Conservation (phyloP, 2,329 filamentous ascomycete genomes). For the Ceratocystis eucalypticola region DNA sequence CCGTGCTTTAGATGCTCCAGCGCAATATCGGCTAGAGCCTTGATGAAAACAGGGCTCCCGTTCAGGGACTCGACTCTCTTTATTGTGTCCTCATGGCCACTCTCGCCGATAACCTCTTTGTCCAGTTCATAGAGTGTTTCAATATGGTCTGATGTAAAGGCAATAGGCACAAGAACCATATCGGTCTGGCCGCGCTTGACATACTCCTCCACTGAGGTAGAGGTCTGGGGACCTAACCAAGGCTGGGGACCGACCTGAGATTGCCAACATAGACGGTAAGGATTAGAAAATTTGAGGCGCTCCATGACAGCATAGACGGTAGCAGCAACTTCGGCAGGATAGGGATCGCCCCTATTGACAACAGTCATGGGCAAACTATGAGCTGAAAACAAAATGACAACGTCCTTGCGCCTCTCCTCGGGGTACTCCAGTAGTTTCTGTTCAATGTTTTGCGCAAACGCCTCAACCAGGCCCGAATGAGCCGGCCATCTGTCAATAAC, state of each 20-base stretch:
- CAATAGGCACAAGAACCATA: constrained; percentile 81
- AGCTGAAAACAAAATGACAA: constrained; percentile 83
- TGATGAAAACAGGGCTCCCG: constrained; percentile 78
- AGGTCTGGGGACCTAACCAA: constrained; percentile 91
- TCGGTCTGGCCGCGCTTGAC: constrained; percentile 85
- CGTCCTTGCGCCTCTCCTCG: constrained; percentile 61
- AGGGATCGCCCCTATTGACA: constrained; percentile 89
- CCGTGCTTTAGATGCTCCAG: constrained; percentile 61
- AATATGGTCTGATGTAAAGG: constrained; percentile 98
- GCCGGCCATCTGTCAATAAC: constrained; percentile 96
- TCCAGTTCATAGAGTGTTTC: constrained; percentile 94
- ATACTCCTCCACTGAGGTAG: constrained; percentile 74
- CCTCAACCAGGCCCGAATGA: constrained; percentile 80
- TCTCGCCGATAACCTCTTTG: constrained; percentile 85
- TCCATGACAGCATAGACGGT: constrained; percentile 97
- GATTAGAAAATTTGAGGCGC: constrained; percentile 72
- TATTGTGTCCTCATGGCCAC: constrained; percentile 60
- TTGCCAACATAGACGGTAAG: constrained; percentile 92
- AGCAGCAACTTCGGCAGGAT: constrained; percentile 87
- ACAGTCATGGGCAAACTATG: constrained; percentile 96
- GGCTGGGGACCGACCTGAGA: constrained; percentile 91
- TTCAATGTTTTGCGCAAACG: constrained; percentile 86
- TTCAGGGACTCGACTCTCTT: constrained; percentile 90
- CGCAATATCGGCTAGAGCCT: constrained; percentile 77
- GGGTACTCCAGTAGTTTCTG: constrained; percentile 73